Percentiles rank a stretch among this genome's conserved stretches.
phyloP scores from a whole-genome alignment of 495 filamentous ascomycete genomes.

The Podospora pseudocomata region DNA sequence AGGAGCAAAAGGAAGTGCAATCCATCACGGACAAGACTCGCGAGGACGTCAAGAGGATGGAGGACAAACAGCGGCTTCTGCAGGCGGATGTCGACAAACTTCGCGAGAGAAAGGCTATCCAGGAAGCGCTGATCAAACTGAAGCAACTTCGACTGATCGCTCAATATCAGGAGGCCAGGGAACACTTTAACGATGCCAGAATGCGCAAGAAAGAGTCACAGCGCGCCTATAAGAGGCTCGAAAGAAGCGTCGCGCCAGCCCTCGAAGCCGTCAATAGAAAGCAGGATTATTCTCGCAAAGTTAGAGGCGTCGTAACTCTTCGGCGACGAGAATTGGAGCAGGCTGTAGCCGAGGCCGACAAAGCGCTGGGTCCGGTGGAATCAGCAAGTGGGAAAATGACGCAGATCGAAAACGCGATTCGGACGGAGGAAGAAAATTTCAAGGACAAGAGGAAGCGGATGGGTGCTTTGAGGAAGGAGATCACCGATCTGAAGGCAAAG shows the following conservation, averaged over 20 bases:
- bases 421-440: constrained; percentile 55
- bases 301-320: constrained; percentile 48
- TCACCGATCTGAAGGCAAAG: constrained; percentile 43
- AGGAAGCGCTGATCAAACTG: constrained; percentile 62
- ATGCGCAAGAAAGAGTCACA: constrained; percentile 44
- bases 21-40: constrained; percentile 54
- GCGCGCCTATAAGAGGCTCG: constrained; percentile 52
- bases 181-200: constrained; percentile 45
- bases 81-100: constrained; percentile 81
- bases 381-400: constrained; percentile 50
- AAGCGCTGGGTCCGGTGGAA: constrained; percentile 48
- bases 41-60: constrained; percentile 60
- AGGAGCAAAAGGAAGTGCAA: constrained; percentile 63
- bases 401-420: constrained; percentile 35
- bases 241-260: constrained; percentile 62
- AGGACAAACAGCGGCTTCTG: constrained; percentile 71
- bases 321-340: constrained; percentile 50
- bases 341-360: constrained; percentile 52
- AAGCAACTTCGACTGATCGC: constrained; percentile 62
- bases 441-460: constrained; percentile 52
- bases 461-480: constrained; percentile 37
- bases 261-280: constrained; percentile 63
- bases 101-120: constrained; percentile 65
- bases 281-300: constrained; percentile 51
- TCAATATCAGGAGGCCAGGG: constrained; percentile 52